Percentiles rank a stretch among this genome's conserved stretches.
Evolutionary conservation across 768 basidiomycete species (phyloP).

Genomic region (Termitomyces eurrhizus): DNA sequence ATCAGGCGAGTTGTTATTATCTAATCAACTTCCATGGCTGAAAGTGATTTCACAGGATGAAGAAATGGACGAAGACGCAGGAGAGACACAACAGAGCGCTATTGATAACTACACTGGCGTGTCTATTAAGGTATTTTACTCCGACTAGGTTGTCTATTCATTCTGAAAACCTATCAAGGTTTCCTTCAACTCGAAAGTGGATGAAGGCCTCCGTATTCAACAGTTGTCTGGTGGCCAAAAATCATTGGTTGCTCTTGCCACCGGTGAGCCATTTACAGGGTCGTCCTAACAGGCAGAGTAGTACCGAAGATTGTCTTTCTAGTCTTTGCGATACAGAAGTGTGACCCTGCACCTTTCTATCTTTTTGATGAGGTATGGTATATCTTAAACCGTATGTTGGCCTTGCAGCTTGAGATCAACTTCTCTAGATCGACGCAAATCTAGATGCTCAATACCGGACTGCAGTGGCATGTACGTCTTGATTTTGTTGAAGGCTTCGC

Average conservation of each 20-base stretch:
- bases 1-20: slow-evolving; percentile 50
- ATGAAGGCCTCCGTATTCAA: slow-evolving; percentile 94
- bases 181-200: slow-evolving; percentile 97
- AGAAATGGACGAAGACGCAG: slow-evolving; percentile 67
- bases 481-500: neutral
- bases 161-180: slow-evolving; percentile 47
- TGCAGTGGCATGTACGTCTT: slow-evolving; percentile 81
- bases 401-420: neutral
- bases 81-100: slow-evolving; percentile 66
- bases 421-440: slow-evolving; percentile 85
- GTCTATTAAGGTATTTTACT: slow-evolving; percentile 72
- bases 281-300: neutral
- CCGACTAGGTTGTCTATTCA: neutral
- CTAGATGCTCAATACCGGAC: slow-evolving; percentile 97
- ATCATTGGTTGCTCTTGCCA: slow-evolving; percentile 92
- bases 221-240: slow-evolving; percentile 98
- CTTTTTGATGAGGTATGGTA: slow-evolving; percentile 86
- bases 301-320: slow-evolving; percentile 2
- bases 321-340: slow-evolving; percentile 99
- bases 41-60: slow-evolving; percentile 52
- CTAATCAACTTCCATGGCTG: neutral
- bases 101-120: slow-evolving; percentile 97
- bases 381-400: neutral
- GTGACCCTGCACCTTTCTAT: slow-evolving; percentile 98
- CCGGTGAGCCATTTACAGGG: slow-evolving; percentile 46